These are phyloP conservation scores for Backusella macrospora DNA, from an alignment of 192 early-diverging fungal species.

Conservation along the genomic window DNA sequence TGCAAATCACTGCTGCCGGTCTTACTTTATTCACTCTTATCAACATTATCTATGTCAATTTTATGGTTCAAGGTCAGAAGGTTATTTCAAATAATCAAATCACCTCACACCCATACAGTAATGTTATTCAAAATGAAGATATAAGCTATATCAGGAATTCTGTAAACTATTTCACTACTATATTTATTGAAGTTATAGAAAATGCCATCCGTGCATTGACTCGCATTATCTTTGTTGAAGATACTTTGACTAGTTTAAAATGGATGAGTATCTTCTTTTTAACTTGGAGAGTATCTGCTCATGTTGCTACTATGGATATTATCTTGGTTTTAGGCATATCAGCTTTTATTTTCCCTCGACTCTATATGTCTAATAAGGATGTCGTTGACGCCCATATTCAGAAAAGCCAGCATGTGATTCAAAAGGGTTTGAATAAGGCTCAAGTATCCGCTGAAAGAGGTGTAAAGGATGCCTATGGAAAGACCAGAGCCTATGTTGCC, in stretches of 20 bases:
- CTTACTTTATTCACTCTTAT: constrained; percentile 23
- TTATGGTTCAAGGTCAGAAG: constrained; percentile 18
- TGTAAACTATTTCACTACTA: constrained; percentile 11
- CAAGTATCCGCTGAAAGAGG: constrained; percentile 3
- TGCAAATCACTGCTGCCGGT: constrained; percentile 21
- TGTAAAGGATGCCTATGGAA: constrained; percentile 26
- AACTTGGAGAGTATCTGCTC: constrained; percentile 27
- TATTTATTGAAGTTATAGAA: constrained; percentile 20
- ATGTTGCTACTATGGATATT: constrained; percentile 23
- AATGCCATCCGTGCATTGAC: constrained; percentile 19
- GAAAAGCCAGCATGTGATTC: constrained; percentile 21
- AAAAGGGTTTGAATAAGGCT: background rate
- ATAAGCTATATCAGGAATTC: constrained; percentile 1
- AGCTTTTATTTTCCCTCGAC: constrained; percentile 30
- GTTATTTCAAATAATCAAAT: constrained; percentile 16
- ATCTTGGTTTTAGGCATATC: constrained; percentile 17
- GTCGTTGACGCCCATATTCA: constrained; percentile 26
- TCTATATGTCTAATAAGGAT: constrained; percentile 34
- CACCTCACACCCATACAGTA: constrained; percentile 4
- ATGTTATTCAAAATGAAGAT: constrained; percentile 20
- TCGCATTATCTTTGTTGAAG: constrained; percentile 28
- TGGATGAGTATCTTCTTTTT: constrained; percentile 26
- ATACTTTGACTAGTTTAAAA: constrained; percentile 21
- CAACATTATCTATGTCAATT: constrained; percentile 27
- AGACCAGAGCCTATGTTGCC: constrained; percentile 25